Conservation (phyloP, 192 early-diverging fungal genomes). For the Oehlia diaphana region DNA sequence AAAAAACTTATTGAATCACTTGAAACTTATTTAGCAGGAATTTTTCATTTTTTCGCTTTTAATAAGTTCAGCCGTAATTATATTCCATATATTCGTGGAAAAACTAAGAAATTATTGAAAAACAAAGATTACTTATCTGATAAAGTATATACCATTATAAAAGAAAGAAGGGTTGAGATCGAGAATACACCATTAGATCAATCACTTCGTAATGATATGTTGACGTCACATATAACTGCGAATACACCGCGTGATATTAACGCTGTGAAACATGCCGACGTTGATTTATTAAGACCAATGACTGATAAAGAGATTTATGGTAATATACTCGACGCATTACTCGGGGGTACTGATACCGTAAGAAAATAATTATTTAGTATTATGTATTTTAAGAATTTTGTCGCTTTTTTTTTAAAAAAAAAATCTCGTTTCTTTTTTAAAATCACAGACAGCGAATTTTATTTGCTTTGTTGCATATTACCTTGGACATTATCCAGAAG, state of each 20-base stretch:
- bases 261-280: not conserved
- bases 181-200: not conserved
- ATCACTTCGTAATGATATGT: not conserved
- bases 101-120: not conserved
- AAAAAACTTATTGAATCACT: not conserved
- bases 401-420: not conserved
- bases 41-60: not conserved
- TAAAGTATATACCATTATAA: not conserved
- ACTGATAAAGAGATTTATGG: constrained; percentile 12
- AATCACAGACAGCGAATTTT: constrained; percentile 7
- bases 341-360: constrained; percentile 10
- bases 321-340: not conserved
- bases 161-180: constrained; percentile 6
- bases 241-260: not conserved
- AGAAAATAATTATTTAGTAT: not conserved
- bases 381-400: not conserved
- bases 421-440: not conserved
- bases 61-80: not conserved
- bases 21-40: not conserved
- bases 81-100: not conserved
- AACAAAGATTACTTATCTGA: not conserved
- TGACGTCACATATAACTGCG: not conserved
- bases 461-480: not conserved
- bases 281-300: not conserved
- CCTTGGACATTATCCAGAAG: constrained; percentile 3